Evolutionary conservation across 208 protist species (phyloP).

Genomic region (Baffinella frigidus): DNA sequence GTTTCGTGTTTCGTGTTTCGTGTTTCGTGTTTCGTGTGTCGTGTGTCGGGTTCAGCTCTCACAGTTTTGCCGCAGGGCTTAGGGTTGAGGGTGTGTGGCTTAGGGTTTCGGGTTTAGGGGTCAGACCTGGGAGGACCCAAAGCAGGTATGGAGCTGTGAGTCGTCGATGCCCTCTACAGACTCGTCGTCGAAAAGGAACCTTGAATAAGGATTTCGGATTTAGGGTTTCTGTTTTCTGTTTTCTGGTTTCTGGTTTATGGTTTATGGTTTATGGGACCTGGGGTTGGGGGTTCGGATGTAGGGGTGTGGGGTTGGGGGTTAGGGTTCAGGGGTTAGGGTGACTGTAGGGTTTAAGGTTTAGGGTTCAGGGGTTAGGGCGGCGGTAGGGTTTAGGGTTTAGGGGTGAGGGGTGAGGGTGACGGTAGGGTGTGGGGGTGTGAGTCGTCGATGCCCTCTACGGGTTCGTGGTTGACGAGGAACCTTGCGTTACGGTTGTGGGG

Average conservation of each 20-base stretch:
- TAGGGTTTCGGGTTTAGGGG: neutral
- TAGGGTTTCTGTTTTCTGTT: too few relatives aligned
- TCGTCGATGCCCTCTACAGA: neutral
- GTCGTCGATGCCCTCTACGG: slow-evolving; percentile 21
- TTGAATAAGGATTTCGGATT: too few relatives aligned
- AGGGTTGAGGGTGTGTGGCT: neutral
- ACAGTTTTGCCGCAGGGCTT: too few relatives aligned
- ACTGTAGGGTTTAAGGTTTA: too few relatives aligned
- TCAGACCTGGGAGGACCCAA: neutral
- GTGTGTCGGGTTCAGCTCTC: too few relatives aligned
- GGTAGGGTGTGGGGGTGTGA: neutral
- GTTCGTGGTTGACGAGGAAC: slow-evolving; percentile 11
- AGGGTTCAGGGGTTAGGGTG: too few relatives aligned
- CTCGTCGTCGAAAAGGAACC: neutral
- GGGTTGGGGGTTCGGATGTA: too few relatives aligned
- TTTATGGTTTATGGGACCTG: too few relatives aligned
- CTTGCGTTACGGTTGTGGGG: too few relatives aligned
- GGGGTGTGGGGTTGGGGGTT: too few relatives aligned
- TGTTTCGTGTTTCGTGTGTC: neutral
- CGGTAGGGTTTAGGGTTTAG: neutral
- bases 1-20: neutral
- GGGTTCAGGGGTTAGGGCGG: too few relatives aligned
- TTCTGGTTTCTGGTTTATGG: too few relatives aligned
- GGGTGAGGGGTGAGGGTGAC: neutral
- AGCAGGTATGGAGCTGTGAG: slow-evolving; percentile 21